Conservation (phyloP, 306 rosid species). For the Cucurbita pepo region DNA sequence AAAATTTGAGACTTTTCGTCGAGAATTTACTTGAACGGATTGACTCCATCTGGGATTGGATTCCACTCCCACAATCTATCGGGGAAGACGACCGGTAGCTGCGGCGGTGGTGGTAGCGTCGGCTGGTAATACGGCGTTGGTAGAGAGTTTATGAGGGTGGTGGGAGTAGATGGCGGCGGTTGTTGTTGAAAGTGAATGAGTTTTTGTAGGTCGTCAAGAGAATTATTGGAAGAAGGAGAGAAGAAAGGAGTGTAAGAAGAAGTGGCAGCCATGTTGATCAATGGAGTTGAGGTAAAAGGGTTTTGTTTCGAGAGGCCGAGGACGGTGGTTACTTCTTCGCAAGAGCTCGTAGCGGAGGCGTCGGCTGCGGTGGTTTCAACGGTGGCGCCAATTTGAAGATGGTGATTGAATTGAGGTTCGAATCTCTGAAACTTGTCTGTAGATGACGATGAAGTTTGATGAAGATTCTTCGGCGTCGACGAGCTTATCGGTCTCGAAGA, state of each 20-base stretch:
- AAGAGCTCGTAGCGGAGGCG: slow-evolving; percentile 12
- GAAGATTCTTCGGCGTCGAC: background rate
- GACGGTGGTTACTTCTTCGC: slow-evolving; percentile 24
- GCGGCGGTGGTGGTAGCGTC: slow-evolving; percentile 14
- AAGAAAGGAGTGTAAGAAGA: slow-evolving; percentile 14
- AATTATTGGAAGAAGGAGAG: slow-evolving; percentile 20
- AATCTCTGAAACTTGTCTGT: background rate
- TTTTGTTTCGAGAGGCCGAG: slow-evolving; percentile 55
- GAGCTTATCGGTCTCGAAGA: slow-evolving; percentile 22
- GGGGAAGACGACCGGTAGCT: slow-evolving; percentile 43
- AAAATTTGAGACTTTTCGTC: slow-evolving; percentile 4
- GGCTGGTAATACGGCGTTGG: slow-evolving; percentile 17
- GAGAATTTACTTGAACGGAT: slow-evolving; percentile 59
- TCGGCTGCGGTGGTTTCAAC: slow-evolving; percentile 2
- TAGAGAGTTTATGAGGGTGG: background rate
- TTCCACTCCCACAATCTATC: slow-evolving; percentile 94
- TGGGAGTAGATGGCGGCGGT: background rate
- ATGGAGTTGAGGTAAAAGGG: slow-evolving; percentile 7
- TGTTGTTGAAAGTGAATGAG: slow-evolving; percentile 50
- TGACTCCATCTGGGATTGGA: slow-evolving; percentile 43
- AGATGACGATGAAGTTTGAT: background rate
- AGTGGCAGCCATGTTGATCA: slow-evolving; percentile 24
- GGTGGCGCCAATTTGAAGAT: slow-evolving; percentile 11
- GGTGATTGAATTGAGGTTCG: background rate
- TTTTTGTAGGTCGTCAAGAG: slow-evolving; percentile 66